phyloP scores from a whole-genome alignment of 1,284 basidiomycete species.

The Singerocomus inundabilis region DNA sequence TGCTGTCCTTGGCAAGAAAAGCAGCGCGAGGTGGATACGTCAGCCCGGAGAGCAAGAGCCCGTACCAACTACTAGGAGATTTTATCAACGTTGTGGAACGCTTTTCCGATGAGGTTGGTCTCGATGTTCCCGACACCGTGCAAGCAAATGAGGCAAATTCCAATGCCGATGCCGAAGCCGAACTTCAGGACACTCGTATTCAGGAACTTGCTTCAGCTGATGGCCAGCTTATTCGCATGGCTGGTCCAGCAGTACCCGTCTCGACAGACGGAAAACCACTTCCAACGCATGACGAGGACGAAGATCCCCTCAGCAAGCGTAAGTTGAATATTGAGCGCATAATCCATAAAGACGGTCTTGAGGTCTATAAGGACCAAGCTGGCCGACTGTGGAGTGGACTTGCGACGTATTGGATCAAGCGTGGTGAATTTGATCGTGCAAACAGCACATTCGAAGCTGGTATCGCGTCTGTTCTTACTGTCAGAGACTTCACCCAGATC shows the following conservation, averaged over 20 bases:
- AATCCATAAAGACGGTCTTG: conserved; percentile 82
- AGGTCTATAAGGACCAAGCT: conserved; percentile 92
- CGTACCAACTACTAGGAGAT: conserved; percentile 91
- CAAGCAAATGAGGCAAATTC: conserved; percentile 49
- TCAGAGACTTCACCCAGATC: conserved; percentile 97
- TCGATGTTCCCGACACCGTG: conserved; percentile 77
- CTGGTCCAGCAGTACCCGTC: conserved; percentile 65
- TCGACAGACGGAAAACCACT: conserved; percentile 47
- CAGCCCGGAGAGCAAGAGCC: conserved; percentile 92
- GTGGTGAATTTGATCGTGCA: conserved; percentile 90
- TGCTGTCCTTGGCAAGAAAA: conserved; percentile 81
- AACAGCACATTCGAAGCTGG: conserved; percentile 88
- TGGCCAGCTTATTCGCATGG: conserved; percentile 72
- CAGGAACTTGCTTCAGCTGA: conserved; percentile 50
- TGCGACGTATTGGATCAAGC: conserved; percentile 98
- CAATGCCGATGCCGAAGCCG: conserved; percentile 44
- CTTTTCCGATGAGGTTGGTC: conserved; percentile 89
- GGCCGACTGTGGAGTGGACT: conserved; percentile 95
- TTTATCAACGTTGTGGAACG: conserved; percentile 93
- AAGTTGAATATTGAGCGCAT: conserved; percentile 87
- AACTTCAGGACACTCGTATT: conserved; percentile 34
- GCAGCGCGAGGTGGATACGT: conserved; percentile 82
- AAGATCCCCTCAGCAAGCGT: conserved; percentile 70
- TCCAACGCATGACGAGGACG: conserved; percentile 72
- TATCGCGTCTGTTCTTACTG: conserved; percentile 82